These are phyloP conservation scores for Teratosphaeria viscida DNA, from an alignment of 2,329 filamentous ascomycete genomes.

Conservation along the genomic window DNA sequence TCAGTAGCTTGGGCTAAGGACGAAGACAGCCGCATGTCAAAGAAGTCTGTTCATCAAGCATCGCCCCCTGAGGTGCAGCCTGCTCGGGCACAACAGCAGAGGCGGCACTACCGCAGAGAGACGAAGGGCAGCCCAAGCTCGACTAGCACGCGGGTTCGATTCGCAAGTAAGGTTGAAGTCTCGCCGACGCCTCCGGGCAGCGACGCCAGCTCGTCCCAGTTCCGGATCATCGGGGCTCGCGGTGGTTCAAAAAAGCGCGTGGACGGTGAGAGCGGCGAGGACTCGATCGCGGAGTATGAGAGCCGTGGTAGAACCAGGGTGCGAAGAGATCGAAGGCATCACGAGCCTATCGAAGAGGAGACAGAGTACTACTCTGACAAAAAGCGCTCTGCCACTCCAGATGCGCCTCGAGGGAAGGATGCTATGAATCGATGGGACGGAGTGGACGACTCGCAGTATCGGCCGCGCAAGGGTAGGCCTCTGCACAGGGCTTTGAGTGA, in stretches of 20 bases:
- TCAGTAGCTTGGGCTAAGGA: neutral
- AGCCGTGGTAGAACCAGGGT: slow-evolving; percentile 11
- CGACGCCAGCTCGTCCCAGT: slow-evolving; percentile 19
- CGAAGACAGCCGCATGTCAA: neutral
- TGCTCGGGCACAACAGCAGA: neutral
- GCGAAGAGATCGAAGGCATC: neutral
- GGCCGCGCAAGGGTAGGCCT: slow-evolving; percentile 4
- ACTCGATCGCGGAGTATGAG: slow-evolving; percentile 14
- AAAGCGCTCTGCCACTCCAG: neutral
- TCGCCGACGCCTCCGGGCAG: slow-evolving; percentile 23
- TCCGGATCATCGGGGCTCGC: slow-evolving; percentile 9
- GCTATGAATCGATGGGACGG: neutral
- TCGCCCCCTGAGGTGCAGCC: neutral
- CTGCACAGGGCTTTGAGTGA: slow-evolving; percentile 16
- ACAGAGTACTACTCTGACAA: slow-evolving; percentile 4
- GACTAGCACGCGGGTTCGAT: slow-evolving; percentile 18
- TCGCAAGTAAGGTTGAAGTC: slow-evolving; percentile 23
- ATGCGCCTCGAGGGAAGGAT: neutral
- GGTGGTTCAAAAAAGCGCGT: slow-evolving; percentile 1
- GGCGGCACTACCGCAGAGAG: neutral
- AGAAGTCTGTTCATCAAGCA: neutral
- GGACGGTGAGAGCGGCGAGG: slow-evolving; percentile 10
- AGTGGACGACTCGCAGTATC: neutral
- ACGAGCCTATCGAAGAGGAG: slow-evolving; percentile 1
- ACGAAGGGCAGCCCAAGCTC: slow-evolving; percentile 4